Evolutionary conservation across 768 basidiomycete genomes (phyloP), one percentile per base, ranked within the genome.

Genomic region (Dioszegia aurantiaca): DNA sequence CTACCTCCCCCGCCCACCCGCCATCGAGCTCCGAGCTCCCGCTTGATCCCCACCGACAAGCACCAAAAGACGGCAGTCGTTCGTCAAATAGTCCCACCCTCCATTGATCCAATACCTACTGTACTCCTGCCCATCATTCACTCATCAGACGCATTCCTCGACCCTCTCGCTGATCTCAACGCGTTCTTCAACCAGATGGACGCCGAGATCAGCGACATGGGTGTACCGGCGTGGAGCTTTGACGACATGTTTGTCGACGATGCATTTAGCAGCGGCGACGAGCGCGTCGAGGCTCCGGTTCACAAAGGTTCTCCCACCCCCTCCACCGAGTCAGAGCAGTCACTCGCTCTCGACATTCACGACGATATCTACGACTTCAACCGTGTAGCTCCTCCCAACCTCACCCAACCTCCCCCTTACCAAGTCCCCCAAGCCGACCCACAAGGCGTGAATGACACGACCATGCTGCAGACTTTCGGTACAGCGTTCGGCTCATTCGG

Each of bases 301-400:
- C 55, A 28, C 36, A 60, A 47, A 39, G 52, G n/a, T 41, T 55
- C 41, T 59, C 67, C 33, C 62, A 28, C 67, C 30, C 58, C 62
- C 36, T 69, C 67, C 8, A 69, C 64, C 40, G 67, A 64, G 56
- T 69, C 67, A 4, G 67, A 69, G 45, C 62, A 64, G 39, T 65
- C 64, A 24, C 61, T 58, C n/a, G 63, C 64, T 39, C 67, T 69
- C 36, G 63, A 64, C 49, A 39, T 58, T 19, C 55, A 55, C 47
- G 64, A 62, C n/a, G n/a, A n/a, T n/a, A n/a, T n/a, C n/a, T n/a
- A n/a, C n/a, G n/a, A n/a, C n/a, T n/a, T n/a, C n/a, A n/a, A n/a
- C n/a, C n/a, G n/a, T n/a, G n/a, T n/a, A n/a, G n/a, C n/a, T n/a
- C n/a, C n/a, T n/a, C n/a, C 37, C 33, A 44, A 54, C 46, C 59